phyloP scores from a whole-genome alignment of 169 alveolate species.

The Plasmodium chabaudi region DNA sequence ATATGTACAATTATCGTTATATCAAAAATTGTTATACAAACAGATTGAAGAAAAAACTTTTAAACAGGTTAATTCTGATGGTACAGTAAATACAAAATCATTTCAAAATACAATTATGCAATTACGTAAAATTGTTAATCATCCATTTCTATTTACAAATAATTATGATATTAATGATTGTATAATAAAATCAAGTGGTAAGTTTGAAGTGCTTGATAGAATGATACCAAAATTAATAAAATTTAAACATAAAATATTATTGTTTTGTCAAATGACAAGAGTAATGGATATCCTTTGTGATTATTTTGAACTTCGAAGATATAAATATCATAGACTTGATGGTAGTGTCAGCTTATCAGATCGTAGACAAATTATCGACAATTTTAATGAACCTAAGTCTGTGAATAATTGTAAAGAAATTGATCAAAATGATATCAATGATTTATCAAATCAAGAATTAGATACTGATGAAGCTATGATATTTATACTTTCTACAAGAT shows the following conservation, averaged over 20 bases:
- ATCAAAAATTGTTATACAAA: constrained; percentile 94
- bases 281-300: constrained; percentile 96
- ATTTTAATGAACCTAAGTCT: not conserved
- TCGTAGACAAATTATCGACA: constrained; percentile 80
- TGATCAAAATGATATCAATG: too few relatives aligned
- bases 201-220: constrained; percentile 93
- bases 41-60: constrained; percentile 89
- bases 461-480: constrained; percentile 56
- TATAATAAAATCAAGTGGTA: constrained; percentile 91
- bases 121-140: constrained; percentile 98
- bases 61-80: constrained; percentile 78
- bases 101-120: constrained; percentile 96
- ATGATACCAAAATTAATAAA: constrained; percentile 80
- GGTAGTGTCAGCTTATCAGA: constrained; percentile 96
- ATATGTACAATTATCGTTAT: constrained; percentile 93
- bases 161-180: constrained; percentile 93
- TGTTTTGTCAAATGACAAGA: constrained; percentile 95
- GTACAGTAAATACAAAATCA: constrained; percentile 24
- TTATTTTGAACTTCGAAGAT: constrained; percentile 93
- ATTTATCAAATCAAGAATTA: not conserved
- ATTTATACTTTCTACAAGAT: constrained; percentile 94
- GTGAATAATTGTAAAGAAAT: not conserved
- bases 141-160: constrained; percentile 94
- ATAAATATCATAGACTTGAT: constrained; percentile 95
- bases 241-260: constrained; percentile 89